Base-by-base conservation (phyloP, 2,329 filamentous ascomycete species). In the Ophiostoma tasmaniense region DNA sequence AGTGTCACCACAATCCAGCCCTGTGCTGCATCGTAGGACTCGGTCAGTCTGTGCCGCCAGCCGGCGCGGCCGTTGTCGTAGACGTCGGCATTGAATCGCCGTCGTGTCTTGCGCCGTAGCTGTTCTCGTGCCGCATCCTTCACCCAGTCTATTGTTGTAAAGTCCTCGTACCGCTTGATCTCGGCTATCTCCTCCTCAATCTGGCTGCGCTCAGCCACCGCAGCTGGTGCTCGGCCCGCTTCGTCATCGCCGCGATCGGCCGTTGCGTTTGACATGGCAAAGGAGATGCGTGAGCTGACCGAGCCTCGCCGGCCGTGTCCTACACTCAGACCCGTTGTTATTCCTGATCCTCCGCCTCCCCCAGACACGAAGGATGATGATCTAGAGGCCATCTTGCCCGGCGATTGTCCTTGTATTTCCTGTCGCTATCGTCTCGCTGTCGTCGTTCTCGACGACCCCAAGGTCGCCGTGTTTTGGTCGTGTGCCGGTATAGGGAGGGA, bases 81-180 rank as follows among this genome's bases (percentile, higher is more conserved):
- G 71, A 91, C 87, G 55, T 89, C 88, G 2, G 86, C 88, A 7
- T 89, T 87, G 74, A 89, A 88, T 77, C 88, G 89, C 75, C 91
- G 86, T 73, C 90, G 85, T 65, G 90, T 85, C 75, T 91, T 91
- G 71, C 94, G 88, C 68, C 93, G 87, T 64, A 91, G 82, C 77
- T 96, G 92, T 78, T 97, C 95, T 72, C 93, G 90, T 42, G 93
- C 90, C 13, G 94, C 93, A 85, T 99, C 95, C 78, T 99, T 94
- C 0, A 99, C 94, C 95, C 95, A 99, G 79, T 99, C 95, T 85
- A 95, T 95, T 0, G 95, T 99, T 6, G 93, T 97, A 77, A 99
- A 99, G 80, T 99, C 95, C 85, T 97, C 95, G 80, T 99, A 99
- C 81, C 94, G 87, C 81, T 97, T 97, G 77, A 99, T 98, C 82